These are phyloP conservation scores for Pseudopyricularia cyperi DNA, from an alignment of 2,329 filamentous ascomycete genomes.

Conservation along the genomic window DNA sequence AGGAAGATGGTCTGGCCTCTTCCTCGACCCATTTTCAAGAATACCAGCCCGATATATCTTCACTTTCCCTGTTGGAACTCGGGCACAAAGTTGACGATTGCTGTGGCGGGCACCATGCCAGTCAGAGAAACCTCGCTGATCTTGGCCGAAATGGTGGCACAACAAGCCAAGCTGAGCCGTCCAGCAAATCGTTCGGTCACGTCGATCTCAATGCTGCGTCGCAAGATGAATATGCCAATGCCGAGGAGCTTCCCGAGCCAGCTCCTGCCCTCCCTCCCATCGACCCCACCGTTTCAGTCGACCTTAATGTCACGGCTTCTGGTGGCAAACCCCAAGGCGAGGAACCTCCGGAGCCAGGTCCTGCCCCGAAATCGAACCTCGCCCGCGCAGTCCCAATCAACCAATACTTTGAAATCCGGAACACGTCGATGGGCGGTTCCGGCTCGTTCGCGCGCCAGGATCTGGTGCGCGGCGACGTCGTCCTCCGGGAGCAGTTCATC, in stretches of 20 bases:
- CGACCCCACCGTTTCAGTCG: not conserved
- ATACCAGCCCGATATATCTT: not conserved
- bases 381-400: conserved; percentile 15
- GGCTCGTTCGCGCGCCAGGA: conserved; percentile 31
- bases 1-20: not conserved
- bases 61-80: too few relatives aligned
- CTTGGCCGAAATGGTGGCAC: too few relatives aligned
- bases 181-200: not conserved
- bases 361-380: not conserved
- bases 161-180: too few relatives aligned
- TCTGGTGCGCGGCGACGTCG: conserved; percentile 22
- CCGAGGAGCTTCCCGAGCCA: not conserved
- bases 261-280: not conserved
- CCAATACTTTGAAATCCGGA: conserved; percentile 23
- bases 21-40: not conserved
- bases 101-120: not conserved
- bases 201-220: not conserved
- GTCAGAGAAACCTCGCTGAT: not conserved
- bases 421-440: conserved; percentile 27
- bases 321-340: not conserved
- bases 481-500: conserved; percentile 32
- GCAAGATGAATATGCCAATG: too few relatives aligned
- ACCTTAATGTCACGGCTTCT: not conserved
- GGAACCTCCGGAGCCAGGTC: not conserved
- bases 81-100: too few relatives aligned